Evolutionary conservation across 345 rosid species (phyloP).

Genomic region (Sisymbrium altissimum): DNA sequence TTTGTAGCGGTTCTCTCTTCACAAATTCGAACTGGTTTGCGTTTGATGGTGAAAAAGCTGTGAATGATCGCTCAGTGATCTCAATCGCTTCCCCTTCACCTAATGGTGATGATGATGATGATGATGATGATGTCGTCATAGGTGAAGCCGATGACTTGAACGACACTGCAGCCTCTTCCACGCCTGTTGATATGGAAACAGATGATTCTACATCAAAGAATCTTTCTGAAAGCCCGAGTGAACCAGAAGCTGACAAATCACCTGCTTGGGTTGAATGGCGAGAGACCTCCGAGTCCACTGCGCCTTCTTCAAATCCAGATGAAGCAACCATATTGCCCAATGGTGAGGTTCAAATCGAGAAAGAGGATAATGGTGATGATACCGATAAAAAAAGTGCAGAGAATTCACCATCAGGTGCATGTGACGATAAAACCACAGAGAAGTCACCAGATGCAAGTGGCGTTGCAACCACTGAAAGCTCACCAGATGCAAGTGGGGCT

Average conservation of each 20-base stretch:
- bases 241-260: slow-evolving; percentile 49
- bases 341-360: slow-evolving; percentile 41
- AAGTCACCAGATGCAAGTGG: background rate
- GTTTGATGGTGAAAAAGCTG: slow-evolving; percentile 65
- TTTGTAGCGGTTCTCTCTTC: slow-evolving; percentile 73
- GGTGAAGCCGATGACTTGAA: slow-evolving; percentile 50
- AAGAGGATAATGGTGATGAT: slow-evolving; percentile 35
- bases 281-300: slow-evolving; percentile 52
- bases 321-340: slow-evolving; percentile 38
- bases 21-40: slow-evolving; percentile 93
- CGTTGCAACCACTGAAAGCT: background rate
- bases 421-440: slow-evolving; percentile 4
- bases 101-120: slow-evolving; percentile 40
- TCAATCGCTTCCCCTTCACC: slow-evolving; percentile 65
- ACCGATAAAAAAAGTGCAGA: slow-evolving; percentile 14
- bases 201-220: slow-evolving; percentile 39
- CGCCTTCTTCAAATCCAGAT: slow-evolving; percentile 36
- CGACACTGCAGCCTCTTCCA: slow-evolving; percentile 51
- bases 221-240: slow-evolving; percentile 41
- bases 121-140: slow-evolving; percentile 38
- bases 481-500: background rate
- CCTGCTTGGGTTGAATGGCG: slow-evolving; percentile 86
- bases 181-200: slow-evolving; percentile 34
- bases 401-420: slow-evolving; percentile 14
- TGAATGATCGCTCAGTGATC: slow-evolving; percentile 49